Base-by-base conservation (phyloP, 331 rosid genomes). In the Quercus lobata region DNA sequence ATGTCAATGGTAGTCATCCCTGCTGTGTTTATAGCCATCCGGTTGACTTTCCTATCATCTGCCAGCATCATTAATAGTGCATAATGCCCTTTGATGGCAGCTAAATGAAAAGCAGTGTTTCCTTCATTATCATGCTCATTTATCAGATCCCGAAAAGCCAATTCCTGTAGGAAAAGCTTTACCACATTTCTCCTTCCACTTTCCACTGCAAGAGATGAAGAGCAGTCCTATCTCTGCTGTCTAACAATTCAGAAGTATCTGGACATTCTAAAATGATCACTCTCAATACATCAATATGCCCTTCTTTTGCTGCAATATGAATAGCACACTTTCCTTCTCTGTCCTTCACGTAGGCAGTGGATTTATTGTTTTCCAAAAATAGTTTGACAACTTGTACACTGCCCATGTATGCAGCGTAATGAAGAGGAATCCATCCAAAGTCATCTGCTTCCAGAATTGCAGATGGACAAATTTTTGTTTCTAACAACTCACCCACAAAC, bases 31-130 rank as follows among this genome's bases (percentile, higher is more conserved):
- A 21, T 57, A 16, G 62, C 12, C n/a, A 18, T 21, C 62, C 24
- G 7, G 6, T 14, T 19, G 1, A 70, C 18, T 41, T 32, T 11
- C 2, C 27, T n/a, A 17, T 70, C 57, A 19, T n/a, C 44, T n/a
- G 74, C 74, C 32, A 70, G 56, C 57, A 2, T 70, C n/a, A 41
- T 37, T 0, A 76, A 57, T 12, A 76, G 29, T 27, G 2, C 18
- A 62, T 9, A 2, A 17, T 7, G 17, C 1, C 29, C 79, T 24
- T 27, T 1, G 24, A 24, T 3, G 29, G 72, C 61, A 46, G 79
- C 79, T 29, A 76, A 25, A 62, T 76, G 72, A n/a, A 76, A 44
- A 17, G 46, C 18, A 2, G 61, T 76, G 19, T 62, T 62, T 62
- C 72, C 79, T 24, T 76, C 46, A 0, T 7, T 25, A 71, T 76